phyloP scores from a whole-genome alignment of 176 grass and related monocot species.

The Pontederia paniculata region DNA sequence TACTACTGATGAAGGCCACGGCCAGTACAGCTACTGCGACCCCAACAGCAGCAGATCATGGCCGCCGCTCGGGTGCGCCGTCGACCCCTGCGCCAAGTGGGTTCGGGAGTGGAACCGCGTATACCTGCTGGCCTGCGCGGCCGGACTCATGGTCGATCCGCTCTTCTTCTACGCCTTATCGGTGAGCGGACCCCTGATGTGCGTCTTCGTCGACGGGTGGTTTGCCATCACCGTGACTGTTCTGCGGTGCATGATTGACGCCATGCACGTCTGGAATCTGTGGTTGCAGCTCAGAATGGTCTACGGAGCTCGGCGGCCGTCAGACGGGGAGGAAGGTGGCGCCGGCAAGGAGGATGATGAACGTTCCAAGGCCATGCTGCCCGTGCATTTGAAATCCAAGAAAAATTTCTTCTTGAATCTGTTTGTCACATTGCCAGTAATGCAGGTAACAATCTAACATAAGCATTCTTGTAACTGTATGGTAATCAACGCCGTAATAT shows the following conservation, averaged over 20 bases:
- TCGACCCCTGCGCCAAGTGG: conserved; percentile 19
- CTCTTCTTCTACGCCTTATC: conserved; percentile 85
- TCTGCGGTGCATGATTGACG: conserved; percentile 70
- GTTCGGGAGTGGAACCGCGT: conserved; percentile 66
- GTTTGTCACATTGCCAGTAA: conserved; percentile 68
- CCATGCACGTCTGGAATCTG: conserved; percentile 65
- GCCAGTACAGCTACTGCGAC: background rate
- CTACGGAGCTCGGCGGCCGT: background rate
- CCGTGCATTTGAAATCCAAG: conserved; percentile 27
- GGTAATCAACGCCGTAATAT: no score
- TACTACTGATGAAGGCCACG: no score
- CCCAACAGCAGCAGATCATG: background rate
- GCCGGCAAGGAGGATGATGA: conserved; percentile 11
- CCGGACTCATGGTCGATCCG: conserved; percentile 75
- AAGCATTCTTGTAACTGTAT: no score
- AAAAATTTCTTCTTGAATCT: conserved; percentile 52
- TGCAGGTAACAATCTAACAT: conserved; percentile 40
- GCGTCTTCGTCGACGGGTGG: conserved; percentile 94
- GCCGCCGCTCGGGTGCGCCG: background rate
- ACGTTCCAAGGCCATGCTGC: conserved; percentile 18
- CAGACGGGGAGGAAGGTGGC: background rate
- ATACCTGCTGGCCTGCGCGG: conserved; percentile 71
- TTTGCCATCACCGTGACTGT: conserved; percentile 59
- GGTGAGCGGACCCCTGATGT: conserved; percentile 58
- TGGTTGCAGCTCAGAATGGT: conserved; percentile 39